Percentiles rank a stretch among this genome's conserved stretches.
Evolutionary conservation across 139 green algal species (phyloP).

Genomic region (Bryopsis sp.): DNA sequence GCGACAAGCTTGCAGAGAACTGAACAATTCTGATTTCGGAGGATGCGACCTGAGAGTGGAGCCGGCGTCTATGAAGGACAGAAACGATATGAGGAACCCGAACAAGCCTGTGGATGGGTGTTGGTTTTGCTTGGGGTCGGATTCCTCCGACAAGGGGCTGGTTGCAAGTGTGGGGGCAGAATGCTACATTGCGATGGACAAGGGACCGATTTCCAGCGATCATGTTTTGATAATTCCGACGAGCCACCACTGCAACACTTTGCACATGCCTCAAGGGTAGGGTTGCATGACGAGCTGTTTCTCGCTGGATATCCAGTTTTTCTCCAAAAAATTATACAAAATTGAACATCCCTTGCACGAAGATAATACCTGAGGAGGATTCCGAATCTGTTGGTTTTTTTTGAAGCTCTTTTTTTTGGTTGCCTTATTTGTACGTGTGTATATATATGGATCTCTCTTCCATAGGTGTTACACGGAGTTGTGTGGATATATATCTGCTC

Average conservation of each 20-base stretch:
- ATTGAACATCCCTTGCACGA: too few species aligned
- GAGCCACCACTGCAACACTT: constrained; percentile 66
- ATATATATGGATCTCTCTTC: too few species aligned
- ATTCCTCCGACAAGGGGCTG: constrained; percentile 33
- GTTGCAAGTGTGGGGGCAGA: constrained; percentile 60
- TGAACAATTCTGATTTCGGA: constrained; percentile 45
- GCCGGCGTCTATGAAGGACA: constrained; percentile 12
- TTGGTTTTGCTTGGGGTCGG: constrained; percentile 76
- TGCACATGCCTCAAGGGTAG: constrained; percentile 41
- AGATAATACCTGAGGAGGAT: too few species aligned
- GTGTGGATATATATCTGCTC: constrained; percentile 61
- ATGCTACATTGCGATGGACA: constrained; percentile 73
- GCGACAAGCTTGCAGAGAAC: constrained; percentile 16
- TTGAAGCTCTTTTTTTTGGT: too few species aligned
- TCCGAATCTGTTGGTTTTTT: too few species aligned
- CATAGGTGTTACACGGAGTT: constrained; percentile 40
- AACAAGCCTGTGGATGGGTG: constrained; percentile 60
- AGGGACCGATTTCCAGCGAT: constrained; percentile 61
- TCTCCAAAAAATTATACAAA: too few species aligned
- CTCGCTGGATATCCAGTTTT: too few species aligned
- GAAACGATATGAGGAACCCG: constrained; percentile 6
- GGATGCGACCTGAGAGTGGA: constrained; percentile 62
- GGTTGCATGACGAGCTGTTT: background rate
- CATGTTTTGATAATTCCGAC: constrained; percentile 85
- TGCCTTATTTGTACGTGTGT: too few species aligned